phyloP scores from a whole-genome alignment of 495 filamentous ascomycete species.

The Tricharina praecox region DNA sequence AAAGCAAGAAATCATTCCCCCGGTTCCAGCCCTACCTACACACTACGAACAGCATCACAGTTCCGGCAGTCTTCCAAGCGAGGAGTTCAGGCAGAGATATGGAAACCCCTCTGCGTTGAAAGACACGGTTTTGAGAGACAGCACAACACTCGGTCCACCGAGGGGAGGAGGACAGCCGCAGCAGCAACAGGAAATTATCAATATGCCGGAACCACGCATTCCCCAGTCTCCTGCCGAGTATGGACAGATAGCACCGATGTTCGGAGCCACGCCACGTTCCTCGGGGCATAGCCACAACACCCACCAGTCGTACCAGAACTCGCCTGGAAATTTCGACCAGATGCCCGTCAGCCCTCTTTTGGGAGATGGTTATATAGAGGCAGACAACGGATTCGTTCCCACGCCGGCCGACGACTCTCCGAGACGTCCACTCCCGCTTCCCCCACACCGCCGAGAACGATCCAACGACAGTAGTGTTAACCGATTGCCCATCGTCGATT shows the following conservation, averaged over 20 bases:
- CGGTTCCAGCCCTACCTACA: slow-evolving; percentile 17
- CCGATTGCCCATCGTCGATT: slow-evolving; percentile 18
- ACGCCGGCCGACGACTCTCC: slow-evolving; percentile 18
- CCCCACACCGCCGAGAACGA: slow-evolving; percentile 22
- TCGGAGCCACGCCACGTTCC: not conserved
- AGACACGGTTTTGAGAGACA: slow-evolving; percentile 18
- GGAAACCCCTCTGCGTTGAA: not conserved
- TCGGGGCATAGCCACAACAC: not conserved
- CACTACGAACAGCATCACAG: slow-evolving; percentile 6
- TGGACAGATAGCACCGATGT: slow-evolving; percentile 2
- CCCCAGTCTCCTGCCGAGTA: slow-evolving; percentile 7
- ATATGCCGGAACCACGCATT: slow-evolving; percentile 15
- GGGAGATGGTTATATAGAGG: slow-evolving; percentile 23
- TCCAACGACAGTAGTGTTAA: slow-evolving; percentile 16
- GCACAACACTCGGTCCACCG: slow-evolving; percentile 16
- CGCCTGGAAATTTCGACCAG: slow-evolving; percentile 13
- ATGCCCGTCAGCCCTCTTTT: slow-evolving; percentile 21
- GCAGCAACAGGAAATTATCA: slow-evolving; percentile 11
- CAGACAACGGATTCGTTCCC: slow-evolving; percentile 22
- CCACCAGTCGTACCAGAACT: not conserved
- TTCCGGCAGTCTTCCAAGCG: not conserved
- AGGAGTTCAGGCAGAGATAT: not conserved
- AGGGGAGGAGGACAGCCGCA: no score
- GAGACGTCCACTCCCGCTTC: slow-evolving; percentile 20
- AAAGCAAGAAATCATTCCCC: slow-evolving; percentile 17